Conservation (phyloP, 805 yeast genomes). For the Nematodospora valgi region DNA sequence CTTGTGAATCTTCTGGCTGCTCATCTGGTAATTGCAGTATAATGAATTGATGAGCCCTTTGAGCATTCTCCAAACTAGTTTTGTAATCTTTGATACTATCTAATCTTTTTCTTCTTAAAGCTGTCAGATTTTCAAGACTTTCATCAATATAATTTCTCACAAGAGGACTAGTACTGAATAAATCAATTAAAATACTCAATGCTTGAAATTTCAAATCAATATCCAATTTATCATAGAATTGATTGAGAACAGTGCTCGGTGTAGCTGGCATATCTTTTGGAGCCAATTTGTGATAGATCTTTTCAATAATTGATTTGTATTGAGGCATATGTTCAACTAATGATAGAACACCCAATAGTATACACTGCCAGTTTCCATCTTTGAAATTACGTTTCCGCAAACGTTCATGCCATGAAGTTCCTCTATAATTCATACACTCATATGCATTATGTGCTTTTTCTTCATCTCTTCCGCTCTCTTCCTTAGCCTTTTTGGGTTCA, state of each 20-base stretch:
- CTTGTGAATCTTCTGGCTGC: neutral
- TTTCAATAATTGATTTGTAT: constrained; percentile 46
- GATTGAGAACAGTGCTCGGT: constrained; percentile 44
- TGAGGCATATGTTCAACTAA: constrained; percentile 55
- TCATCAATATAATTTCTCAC: constrained; percentile 66
- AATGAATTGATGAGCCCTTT: constrained; percentile 23
- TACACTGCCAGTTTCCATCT: constrained; percentile 84
- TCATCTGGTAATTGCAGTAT: neutral
- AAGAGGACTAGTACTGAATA: constrained; percentile 47
- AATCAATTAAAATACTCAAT: constrained; percentile 59
- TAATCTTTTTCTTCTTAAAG: constrained; percentile 60
- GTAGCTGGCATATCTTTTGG: constrained; percentile 53
- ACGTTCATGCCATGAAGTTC: constrained; percentile 73
- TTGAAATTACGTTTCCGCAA: constrained; percentile 69
- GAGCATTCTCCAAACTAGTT: constrained; percentile 48
- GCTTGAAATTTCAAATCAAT: constrained; percentile 53
- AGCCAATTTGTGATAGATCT: constrained; percentile 52
- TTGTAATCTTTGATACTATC: constrained; percentile 65
- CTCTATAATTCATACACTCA: constrained; percentile 51
- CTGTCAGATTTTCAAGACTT: constrained; percentile 61
- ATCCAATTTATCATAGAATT: constrained; percentile 54
- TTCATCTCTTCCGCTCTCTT: constrained; percentile 6
- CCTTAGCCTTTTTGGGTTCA: constrained; percentile 9
- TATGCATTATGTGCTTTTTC: constrained; percentile 40
- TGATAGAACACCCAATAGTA: constrained; percentile 69